Conservation (phyloP, 2,329 filamentous ascomycete species). For the Ophiostoma himal-ulmi region DNA sequence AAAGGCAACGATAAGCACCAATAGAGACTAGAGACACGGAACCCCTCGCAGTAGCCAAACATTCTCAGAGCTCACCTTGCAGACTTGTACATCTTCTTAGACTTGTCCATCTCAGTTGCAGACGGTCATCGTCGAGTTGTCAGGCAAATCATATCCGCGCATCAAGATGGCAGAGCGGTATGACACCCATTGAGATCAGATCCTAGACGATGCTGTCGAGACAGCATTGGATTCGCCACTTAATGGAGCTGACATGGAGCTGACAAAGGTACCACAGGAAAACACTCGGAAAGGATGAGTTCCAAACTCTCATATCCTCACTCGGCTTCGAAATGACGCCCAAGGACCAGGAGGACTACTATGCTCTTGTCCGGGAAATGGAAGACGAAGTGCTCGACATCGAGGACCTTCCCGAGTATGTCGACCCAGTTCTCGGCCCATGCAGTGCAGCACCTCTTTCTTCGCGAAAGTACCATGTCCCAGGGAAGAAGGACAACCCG, state of each 20-base stretch:
- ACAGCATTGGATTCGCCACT: background rate
- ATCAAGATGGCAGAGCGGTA: conserved; percentile 12
- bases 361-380: conserved; percentile 28
- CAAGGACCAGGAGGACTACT: conserved; percentile 31
- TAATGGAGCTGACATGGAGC: background rate
- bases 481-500: conserved; percentile 29
- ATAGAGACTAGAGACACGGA: background rate
- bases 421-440: conserved; percentile 28
- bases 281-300: conserved; percentile 22
- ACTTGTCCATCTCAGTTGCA: no score
- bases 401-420: conserved; percentile 30
- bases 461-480: conserved; percentile 28
- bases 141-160: background rate
- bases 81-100: no score
- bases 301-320: conserved; percentile 21
- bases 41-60: background rate
- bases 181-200: background rate
- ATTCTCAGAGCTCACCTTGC: background rate
- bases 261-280: conserved; percentile 1
- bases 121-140: background rate
- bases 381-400: conserved; percentile 30
- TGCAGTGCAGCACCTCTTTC: conserved; percentile 14
- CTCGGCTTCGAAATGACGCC: conserved; percentile 25
- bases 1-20: background rate
- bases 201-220: background rate